Conservation (phyloP, 371 early-diverging fungal genomes). For the Coemansia sp. region DNA sequence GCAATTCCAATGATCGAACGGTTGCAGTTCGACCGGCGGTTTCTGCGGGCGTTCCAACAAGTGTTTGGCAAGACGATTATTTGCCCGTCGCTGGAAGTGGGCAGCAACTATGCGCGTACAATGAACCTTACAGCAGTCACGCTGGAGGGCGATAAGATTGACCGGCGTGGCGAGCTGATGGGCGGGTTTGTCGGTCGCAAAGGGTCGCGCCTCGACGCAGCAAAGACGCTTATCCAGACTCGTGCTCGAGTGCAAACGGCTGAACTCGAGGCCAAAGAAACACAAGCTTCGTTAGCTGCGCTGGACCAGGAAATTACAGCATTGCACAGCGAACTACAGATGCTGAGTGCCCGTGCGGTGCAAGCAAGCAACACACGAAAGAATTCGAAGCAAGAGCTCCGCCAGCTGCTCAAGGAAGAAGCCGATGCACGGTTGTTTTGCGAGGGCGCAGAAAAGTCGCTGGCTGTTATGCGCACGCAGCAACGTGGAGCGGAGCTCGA, state of each 20-base stretch:
- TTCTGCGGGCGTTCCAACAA: constrained; percentile 74
- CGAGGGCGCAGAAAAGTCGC: constrained; percentile 46
- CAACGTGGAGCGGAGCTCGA: constrained; percentile 55
- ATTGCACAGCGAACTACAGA: constrained; percentile 45
- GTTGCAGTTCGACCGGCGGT: constrained; percentile 67
- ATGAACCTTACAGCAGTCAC: constrained; percentile 84
- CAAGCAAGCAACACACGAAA: constrained; percentile 25
- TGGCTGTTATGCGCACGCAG: constrained; percentile 25
- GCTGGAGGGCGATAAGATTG: constrained; percentile 90
- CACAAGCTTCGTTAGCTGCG: constrained; percentile 50
- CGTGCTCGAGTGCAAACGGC: constrained; percentile 35
- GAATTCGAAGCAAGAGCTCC: constrained; percentile 29
- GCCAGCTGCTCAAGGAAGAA: constrained; percentile 30
- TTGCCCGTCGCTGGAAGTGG: constrained; percentile 85
- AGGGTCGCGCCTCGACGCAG: constrained; percentile 74
- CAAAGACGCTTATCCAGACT: constrained; percentile 18
- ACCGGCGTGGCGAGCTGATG: constrained; percentile 88
- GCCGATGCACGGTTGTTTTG: constrained; percentile 20
- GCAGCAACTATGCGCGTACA: constrained; percentile 72
- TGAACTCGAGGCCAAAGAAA: constrained; percentile 56
- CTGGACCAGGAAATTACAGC: constrained; percentile 72
- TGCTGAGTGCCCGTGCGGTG: constrained; percentile 12
- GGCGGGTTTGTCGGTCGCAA: constrained; percentile 87
- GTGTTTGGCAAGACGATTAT: constrained; percentile 90
- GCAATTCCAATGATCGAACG: constrained; percentile 81